phyloP scores from a whole-genome alignment of 192 early-diverging fungal genomes.

The Gonapodya prolifera region DNA sequence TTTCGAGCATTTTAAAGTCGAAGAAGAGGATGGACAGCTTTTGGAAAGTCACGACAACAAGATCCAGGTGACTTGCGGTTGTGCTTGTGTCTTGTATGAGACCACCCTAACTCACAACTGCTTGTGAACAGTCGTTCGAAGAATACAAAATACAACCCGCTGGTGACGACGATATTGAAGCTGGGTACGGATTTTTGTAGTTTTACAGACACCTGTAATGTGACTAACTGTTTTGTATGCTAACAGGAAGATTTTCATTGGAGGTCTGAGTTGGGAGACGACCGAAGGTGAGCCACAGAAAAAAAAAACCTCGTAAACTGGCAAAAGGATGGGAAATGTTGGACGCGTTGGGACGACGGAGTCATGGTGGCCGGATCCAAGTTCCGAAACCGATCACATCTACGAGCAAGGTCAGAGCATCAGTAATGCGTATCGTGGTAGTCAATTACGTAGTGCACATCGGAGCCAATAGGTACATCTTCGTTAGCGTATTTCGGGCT shows the following conservation, averaged over 20 bases:
- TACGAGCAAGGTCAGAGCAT: not conserved
- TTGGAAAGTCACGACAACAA: not conserved
- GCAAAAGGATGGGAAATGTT: not conserved
- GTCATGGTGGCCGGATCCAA: not conserved
- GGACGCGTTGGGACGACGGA: not conserved
- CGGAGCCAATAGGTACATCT: too few relatives aligned
- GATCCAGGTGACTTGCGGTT: not conserved
- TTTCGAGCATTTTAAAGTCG: not conserved
- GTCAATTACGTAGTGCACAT: too few relatives aligned
- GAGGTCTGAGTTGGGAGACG: conserved; percentile 3
- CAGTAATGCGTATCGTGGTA: not conserved
- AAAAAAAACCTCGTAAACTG: not conserved
- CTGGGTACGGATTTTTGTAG: not conserved
- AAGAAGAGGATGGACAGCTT: not conserved
- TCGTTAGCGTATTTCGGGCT: too few relatives aligned
- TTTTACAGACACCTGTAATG: not conserved
- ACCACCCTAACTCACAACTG: not conserved
- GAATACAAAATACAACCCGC: not conserved
- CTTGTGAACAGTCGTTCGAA: not conserved
- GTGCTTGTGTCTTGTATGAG: not conserved
- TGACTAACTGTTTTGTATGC: not conserved
- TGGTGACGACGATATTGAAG: not conserved
- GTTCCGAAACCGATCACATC: not conserved
- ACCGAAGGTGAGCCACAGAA: not conserved
- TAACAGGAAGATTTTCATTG: conserved; percentile 3